Evolutionary conservation across 768 basidiomycete species (phyloP).

Genomic region (Gyrodon lividus): DNA sequence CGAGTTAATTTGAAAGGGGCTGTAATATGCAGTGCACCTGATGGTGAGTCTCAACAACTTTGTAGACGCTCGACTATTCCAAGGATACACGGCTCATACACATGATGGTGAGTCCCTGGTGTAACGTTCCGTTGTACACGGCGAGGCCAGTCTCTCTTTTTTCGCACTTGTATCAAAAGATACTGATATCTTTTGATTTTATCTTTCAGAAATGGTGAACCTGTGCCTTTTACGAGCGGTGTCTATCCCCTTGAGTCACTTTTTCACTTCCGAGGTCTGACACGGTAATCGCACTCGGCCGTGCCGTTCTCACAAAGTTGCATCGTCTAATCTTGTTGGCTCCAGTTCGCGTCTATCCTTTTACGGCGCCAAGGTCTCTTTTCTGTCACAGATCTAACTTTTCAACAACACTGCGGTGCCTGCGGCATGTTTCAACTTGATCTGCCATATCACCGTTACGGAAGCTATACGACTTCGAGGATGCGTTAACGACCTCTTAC

Average conservation of each 20-base stretch:
- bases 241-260: conserved; percentile 9
- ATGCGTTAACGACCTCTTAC: conserved; percentile 28
- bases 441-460: conserved; percentile 31
- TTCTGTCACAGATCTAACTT: conserved; percentile 31
- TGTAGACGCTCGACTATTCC: conserved; percentile 19
- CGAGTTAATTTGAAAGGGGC: conserved; percentile 5
- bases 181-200: conserved; percentile 20
- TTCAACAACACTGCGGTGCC: conserved; percentile 30
- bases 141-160: conserved; percentile 5
- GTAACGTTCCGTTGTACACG: conserved; percentile 22
- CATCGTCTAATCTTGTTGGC: conserved; percentile 24
- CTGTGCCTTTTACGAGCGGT: conserved; percentile 23
- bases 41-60: conserved; percentile 11
- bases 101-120: conserved; percentile 1
- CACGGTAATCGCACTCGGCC: conserved; percentile 22
- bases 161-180: conserved; percentile 9
- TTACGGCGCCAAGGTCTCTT: conserved; percentile 24
- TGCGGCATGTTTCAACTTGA: conserved; percentile 38
- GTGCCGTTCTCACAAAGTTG: conserved; percentile 16
- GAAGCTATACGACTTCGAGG: conserved; percentile 31
- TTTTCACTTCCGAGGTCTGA: conserved; percentile 20
- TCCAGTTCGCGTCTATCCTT: conserved; percentile 15
- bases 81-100: too few relatives aligned
- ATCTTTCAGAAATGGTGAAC: conserved; percentile 25
- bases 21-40: conserved; percentile 17